These are phyloP conservation scores for Hypoxylon crocopeplum DNA, from an alignment of 495 filamentous ascomycete genomes.

Conservation along the genomic window DNA sequence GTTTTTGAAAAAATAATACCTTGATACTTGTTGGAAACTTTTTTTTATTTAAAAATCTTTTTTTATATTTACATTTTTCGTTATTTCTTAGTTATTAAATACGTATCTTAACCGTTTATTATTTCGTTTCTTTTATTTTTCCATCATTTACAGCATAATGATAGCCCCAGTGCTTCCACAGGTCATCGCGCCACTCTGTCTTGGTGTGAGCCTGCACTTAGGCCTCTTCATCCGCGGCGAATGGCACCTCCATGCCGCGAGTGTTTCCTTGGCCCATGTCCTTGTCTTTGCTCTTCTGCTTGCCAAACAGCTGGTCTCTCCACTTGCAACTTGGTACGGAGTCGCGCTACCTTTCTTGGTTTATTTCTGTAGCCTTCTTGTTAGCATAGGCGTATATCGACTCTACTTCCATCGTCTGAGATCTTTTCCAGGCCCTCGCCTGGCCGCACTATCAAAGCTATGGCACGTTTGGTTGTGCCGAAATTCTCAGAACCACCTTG, in stretches of 20 bases:
- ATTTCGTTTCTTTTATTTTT: background rate
- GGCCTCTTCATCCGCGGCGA: slow-evolving; percentile 21
- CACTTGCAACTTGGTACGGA: background rate
- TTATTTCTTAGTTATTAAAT: background rate
- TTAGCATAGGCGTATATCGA: slow-evolving; percentile 51
- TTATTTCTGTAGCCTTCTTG: slow-evolving; percentile 15
- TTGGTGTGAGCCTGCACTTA: background rate
- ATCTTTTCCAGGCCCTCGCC: slow-evolving; percentile 49
- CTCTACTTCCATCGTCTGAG: slow-evolving; percentile 54
- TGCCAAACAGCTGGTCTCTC: background rate
- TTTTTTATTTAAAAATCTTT: no score
- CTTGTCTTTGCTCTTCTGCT: background rate
- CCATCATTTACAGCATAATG: background rate
- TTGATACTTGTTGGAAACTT: no score
- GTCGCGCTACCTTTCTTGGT: background rate
- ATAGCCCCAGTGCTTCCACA: background rate
- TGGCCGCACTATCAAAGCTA: slow-evolving; percentile 50
- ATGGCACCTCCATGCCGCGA: slow-evolving; percentile 22
- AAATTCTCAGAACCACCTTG: slow-evolving; percentile 45
- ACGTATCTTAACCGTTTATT: background rate
- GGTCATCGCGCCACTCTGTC: background rate
- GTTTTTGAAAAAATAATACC: no score
- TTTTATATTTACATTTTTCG: background rate
- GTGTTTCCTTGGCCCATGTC: background rate
- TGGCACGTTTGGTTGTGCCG: slow-evolving; percentile 44